Conservation (phyloP, 2,329 filamentous ascomycete genomes). For the Colletotrichum scovillei region DNA sequence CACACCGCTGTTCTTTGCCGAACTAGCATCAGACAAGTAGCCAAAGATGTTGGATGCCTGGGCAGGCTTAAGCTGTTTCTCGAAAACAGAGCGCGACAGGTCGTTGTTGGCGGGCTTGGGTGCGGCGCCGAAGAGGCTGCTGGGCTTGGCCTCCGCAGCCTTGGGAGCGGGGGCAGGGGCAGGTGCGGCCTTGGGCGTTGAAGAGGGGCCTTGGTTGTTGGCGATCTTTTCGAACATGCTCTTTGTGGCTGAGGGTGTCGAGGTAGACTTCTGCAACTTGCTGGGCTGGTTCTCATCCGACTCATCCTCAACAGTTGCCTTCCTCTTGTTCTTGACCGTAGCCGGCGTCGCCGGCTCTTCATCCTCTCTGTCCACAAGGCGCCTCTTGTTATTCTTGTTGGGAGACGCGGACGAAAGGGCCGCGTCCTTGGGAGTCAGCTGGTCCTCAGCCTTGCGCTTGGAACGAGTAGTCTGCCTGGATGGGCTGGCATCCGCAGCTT, state of each 20-base stretch:
- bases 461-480: slow-evolving; percentile 44
- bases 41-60: slow-evolving; percentile 66
- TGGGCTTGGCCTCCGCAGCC: slow-evolving; percentile 43
- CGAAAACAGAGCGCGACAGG: slow-evolving; percentile 56
- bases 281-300: slow-evolving; percentile 58
- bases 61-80: slow-evolving; percentile 48
- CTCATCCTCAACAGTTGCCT: slow-evolving; percentile 57
- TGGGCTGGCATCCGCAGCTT: slow-evolving; percentile 46
- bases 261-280: slow-evolving; percentile 60
- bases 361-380: slow-evolving; percentile 54
- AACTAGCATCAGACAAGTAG: slow-evolving; percentile 68
- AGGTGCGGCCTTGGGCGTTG: slow-evolving; percentile 45
- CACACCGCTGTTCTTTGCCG: slow-evolving; percentile 63
- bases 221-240: slow-evolving; percentile 68
- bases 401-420: slow-evolving; percentile 47
- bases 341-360: slow-evolving; percentile 45
- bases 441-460: slow-evolving; percentile 70
- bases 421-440: slow-evolving; percentile 52
- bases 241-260: slow-evolving; percentile 63
- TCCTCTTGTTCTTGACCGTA: slow-evolving; percentile 64
- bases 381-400: slow-evolving; percentile 61
- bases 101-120: slow-evolving; percentile 50
- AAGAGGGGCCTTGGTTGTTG: slow-evolving; percentile 55
- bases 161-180: slow-evolving; percentile 41
- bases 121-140: slow-evolving; percentile 44